phyloP scores from a whole-genome alignment of 495 filamentous ascomycete species.

The Aspergillus steynii region DNA sequence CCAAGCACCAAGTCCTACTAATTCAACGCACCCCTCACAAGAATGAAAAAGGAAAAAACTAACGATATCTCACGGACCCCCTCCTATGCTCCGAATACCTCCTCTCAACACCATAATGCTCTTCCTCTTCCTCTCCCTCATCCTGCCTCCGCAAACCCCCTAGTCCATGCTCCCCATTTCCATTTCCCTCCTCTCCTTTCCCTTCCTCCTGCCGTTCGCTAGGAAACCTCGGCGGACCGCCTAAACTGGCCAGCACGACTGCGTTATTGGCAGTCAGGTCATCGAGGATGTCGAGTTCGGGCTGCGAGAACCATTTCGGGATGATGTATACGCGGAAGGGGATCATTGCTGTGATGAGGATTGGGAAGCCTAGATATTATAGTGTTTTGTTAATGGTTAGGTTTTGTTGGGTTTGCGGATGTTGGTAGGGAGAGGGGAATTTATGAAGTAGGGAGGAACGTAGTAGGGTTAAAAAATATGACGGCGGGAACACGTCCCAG shows the following conservation, averaged over 20 bases:
- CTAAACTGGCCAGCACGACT: conserved; percentile 67
- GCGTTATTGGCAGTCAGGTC: conserved; percentile 71
- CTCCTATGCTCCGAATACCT: conserved; percentile 21
- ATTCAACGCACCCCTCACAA: no score
- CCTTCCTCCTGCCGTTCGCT: no score
- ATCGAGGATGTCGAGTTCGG: conserved; percentile 69
- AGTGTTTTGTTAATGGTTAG: neutral
- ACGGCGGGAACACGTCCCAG: no score
- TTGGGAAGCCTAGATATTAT: conserved; percentile 55
- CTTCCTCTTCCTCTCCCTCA: conserved; percentile 1
- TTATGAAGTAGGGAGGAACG: no score
- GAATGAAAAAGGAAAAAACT: neutral
- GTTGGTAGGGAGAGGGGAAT: neutral
- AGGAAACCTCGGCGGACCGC: conserved; percentile 57
- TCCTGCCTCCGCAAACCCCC: neutral
- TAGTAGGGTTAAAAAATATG: no score
- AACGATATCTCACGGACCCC: conserved; percentile 11
- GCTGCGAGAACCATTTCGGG: conserved; percentile 59
- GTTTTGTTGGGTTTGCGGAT: neutral
- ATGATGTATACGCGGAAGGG: conserved; percentile 66
- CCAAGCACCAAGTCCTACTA: neutral
- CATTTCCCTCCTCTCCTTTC: neutral
- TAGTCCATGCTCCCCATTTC: neutral
- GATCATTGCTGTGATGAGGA: conserved; percentile 74
- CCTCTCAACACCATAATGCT: conserved; percentile 16